A percentile compares a stretch with the other conserved stretches of the same genome.
These are phyloP conservation scores for Nephelium lappaceum DNA, from an alignment of 345 rosid genomes.

Conservation along the genomic window DNA sequence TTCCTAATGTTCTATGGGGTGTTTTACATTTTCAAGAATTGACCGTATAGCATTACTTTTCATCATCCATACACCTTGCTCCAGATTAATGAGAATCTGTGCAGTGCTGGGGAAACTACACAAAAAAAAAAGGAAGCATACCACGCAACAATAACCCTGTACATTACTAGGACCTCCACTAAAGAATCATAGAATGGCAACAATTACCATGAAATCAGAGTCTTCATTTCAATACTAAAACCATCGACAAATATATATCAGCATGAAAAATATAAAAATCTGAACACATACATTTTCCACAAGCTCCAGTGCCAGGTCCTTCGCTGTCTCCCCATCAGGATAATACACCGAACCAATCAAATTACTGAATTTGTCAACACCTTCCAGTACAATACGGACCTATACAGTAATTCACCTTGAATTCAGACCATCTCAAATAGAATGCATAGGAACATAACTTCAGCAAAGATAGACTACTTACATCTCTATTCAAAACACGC, in stretches of 20 bases:
- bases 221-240: background rate
- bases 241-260: background rate
- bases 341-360: slow-evolving; percentile 93
- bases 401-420: slow-evolving; percentile 34
- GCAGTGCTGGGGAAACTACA: background rate
- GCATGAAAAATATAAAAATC: slow-evolving; percentile 8
- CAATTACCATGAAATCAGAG: background rate
- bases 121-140: background rate
- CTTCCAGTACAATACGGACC: slow-evolving; percentile 99
- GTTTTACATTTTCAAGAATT: background rate
- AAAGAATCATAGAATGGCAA: background rate
- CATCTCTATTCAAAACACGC: slow-evolving; percentile 86
- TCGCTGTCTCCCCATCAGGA: slow-evolving; percentile 82
- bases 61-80: background rate
- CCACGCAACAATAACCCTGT: background rate
- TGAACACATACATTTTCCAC: slow-evolving; percentile 69
- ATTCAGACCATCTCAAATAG: slow-evolving; percentile 24
- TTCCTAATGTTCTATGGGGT: background rate
- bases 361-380: slow-evolving; percentile 90
- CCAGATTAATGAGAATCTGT: background rate
- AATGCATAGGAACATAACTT: slow-evolving; percentile 16
- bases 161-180: slow-evolving; percentile 1
- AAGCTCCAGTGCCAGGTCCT: slow-evolving; percentile 92
- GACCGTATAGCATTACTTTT: background rate
- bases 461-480: slow-evolving; percentile 42